These are phyloP conservation scores for Scheffersomyces amazonensis DNA, from an alignment of 805 yeast species.

Conservation along the genomic window DNA sequence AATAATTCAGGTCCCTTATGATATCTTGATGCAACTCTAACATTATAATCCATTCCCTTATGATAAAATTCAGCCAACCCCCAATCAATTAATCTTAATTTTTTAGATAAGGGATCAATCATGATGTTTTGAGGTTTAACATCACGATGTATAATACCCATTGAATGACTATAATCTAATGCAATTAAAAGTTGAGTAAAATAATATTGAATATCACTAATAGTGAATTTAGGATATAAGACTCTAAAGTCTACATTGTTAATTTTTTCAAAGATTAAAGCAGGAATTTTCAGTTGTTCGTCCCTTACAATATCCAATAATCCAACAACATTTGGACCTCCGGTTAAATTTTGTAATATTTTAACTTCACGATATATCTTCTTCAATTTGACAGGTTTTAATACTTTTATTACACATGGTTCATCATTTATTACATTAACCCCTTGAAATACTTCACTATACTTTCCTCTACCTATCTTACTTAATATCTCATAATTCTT, in stretches of 20 bases:
- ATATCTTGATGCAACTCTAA: slow-evolving; percentile 89
- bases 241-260: slow-evolving; percentile 80
- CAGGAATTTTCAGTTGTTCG: slow-evolving; percentile 77
- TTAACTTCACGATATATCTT: slow-evolving; percentile 88
- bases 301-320: slow-evolving; percentile 81
- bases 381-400: slow-evolving; percentile 90
- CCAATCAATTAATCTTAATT: slow-evolving; percentile 87
- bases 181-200: slow-evolving; percentile 80
- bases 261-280: slow-evolving; percentile 81
- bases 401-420: slow-evolving; percentile 77
- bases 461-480: slow-evolving; percentile 90
- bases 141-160: slow-evolving; percentile 95
- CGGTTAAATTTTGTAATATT: slow-evolving; percentile 78
- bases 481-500: slow-evolving; percentile 69
- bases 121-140: slow-evolving; percentile 95
- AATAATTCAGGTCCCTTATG: slow-evolving; percentile 92
- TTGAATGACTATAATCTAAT: slow-evolving; percentile 84
- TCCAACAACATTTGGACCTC: slow-evolving; percentile 79
- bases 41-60: slow-evolving; percentile 84
- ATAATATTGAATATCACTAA: slow-evolving; percentile 75
- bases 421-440: slow-evolving; percentile 61
- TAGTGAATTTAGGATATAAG: slow-evolving; percentile 75
- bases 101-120: slow-evolving; percentile 78
- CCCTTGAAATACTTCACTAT: slow-evolving; percentile 93
- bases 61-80: slow-evolving; percentile 95